These are phyloP conservation scores for Dioscorea zingiberensis DNA, from an alignment of 106 monocot genomes.

Conservation along the genomic window DNA sequence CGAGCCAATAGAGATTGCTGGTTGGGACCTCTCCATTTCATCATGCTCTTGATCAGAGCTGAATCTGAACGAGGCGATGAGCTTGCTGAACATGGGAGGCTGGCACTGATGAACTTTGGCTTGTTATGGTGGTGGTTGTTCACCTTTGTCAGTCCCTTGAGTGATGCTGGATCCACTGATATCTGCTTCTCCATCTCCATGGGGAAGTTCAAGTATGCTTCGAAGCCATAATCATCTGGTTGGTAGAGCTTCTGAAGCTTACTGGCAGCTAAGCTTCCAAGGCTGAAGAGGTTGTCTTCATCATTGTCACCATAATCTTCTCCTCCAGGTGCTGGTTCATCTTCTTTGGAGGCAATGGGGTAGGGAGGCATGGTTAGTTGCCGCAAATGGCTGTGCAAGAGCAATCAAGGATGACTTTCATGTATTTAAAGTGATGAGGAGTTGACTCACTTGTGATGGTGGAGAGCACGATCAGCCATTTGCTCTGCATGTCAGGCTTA, in stretches of 20 bases:
- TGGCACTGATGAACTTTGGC: constrained; percentile 11
- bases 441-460: background rate
- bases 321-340: background rate
- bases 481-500: background rate
- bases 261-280: background rate
- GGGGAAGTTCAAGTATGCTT: background rate
- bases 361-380: background rate
- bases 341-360: background rate
- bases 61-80: constrained; percentile 2
- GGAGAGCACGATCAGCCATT: background rate
- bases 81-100: constrained; percentile 11
- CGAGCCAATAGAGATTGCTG: background rate
- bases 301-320: background rate
- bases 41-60: constrained; percentile 3
- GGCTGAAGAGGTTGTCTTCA: background rate
- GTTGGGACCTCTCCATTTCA: constrained; percentile 5
- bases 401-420: background rate
- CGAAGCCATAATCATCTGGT: background rate
- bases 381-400: background rate
- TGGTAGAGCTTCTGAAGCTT: too few species aligned
- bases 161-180: constrained; percentile 30
- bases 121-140: background rate
- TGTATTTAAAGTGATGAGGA: background rate
- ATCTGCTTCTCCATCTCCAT: constrained; percentile 18
- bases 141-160: constrained; percentile 8